These are phyloP conservation scores for Cytospora chrysosperma DNA, from an alignment of 2,329 filamentous ascomycete species.

Conservation along the genomic window DNA sequence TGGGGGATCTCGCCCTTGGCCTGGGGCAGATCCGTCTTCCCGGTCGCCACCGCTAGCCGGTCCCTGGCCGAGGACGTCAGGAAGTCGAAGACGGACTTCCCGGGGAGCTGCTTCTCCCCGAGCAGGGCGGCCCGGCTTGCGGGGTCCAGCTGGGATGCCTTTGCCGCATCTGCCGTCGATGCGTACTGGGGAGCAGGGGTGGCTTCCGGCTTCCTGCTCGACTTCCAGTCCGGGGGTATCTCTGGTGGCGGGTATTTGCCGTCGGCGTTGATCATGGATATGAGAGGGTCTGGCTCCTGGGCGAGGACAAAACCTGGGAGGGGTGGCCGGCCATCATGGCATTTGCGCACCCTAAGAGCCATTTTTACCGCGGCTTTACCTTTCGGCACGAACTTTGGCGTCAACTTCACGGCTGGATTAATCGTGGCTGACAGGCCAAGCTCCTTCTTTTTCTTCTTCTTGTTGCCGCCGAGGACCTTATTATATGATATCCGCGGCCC, in stretches of 20 bases:
- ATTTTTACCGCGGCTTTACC: slow-evolving; percentile 45
- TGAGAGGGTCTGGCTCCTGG: slow-evolving; percentile 46
- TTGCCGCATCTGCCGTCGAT: slow-evolving; percentile 76
- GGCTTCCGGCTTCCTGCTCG: slow-evolving; percentile 48
- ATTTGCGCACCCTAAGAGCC: slow-evolving; percentile 60
- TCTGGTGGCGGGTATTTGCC: slow-evolving; percentile 60
- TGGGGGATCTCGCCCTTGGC: slow-evolving; percentile 73
- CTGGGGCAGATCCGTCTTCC: slow-evolving; percentile 72
- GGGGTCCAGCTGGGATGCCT: slow-evolving; percentile 71
- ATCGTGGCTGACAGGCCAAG: slow-evolving; percentile 45
- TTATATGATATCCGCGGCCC: slow-evolving; percentile 90
- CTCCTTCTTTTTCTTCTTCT: slow-evolving; percentile 70
- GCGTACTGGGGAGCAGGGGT: slow-evolving; percentile 44
- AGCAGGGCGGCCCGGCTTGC: slow-evolving; percentile 75
- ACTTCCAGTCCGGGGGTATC: slow-evolving; percentile 74
- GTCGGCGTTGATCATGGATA: slow-evolving; percentile 42
- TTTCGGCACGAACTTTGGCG: slow-evolving; percentile 75
- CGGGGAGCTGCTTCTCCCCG: slow-evolving; percentile 77
- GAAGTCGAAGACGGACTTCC: slow-evolving; percentile 95
- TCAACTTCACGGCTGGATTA: slow-evolving; percentile 64
- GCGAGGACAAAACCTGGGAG: slow-evolving; percentile 78
- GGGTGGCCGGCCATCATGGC: slow-evolving; percentile 79
- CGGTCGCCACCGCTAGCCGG: slow-evolving; percentile 71
- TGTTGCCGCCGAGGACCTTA: slow-evolving; percentile 75
- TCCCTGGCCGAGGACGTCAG: slow-evolving; percentile 76